Conservation (phyloP, 257 asterid genomes). For the Penstemon davidsonii region DNA sequence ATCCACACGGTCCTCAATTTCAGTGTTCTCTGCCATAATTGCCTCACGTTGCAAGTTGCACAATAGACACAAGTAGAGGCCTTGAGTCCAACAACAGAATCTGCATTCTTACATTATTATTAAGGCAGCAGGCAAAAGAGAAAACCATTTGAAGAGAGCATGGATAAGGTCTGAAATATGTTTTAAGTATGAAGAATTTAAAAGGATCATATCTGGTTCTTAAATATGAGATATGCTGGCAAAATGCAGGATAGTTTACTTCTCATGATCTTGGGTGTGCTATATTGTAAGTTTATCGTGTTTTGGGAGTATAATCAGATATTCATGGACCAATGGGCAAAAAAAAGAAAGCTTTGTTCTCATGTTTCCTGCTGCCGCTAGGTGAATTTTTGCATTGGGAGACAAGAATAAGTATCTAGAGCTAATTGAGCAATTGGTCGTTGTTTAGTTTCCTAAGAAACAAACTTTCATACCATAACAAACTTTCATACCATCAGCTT, state of each 20-base stretch:
- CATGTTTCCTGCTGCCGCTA: conserved; percentile 28
- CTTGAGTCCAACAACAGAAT: conserved; percentile 39
- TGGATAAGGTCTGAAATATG: conserved; percentile 41
- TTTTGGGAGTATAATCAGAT: conserved; percentile 29
- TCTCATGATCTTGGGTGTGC: conserved; percentile 28
- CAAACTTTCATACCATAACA: conserved; percentile 5
- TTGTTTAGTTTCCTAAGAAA: conserved; percentile 17
- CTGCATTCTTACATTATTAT: conserved; percentile 56
- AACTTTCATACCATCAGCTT: conserved; percentile 19
- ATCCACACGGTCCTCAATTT: conserved; percentile 87
- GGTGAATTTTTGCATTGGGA: conserved; percentile 13
- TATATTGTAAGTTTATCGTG: conserved; percentile 31
- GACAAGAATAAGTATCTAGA: conserved; percentile 14
- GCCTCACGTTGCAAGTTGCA: conserved; percentile 38
- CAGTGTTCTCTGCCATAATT: conserved; percentile 80
- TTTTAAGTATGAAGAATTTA: conserved; percentile 34
- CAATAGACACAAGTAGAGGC: conserved; percentile 45
- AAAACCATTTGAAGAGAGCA: conserved; percentile 40
- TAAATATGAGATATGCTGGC: conserved; percentile 37
- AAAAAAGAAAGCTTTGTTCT: conserved; percentile 16
- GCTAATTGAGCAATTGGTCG: conserved; percentile 25
- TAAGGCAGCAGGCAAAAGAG: conserved; percentile 37
- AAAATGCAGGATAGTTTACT: conserved; percentile 31
- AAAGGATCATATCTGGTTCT: conserved; percentile 31
- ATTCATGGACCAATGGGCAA: conserved; percentile 30